Base-by-base conservation (phyloP, 2,329 filamentous ascomycete species). In the Rhynchosporium agropyri region DNA sequence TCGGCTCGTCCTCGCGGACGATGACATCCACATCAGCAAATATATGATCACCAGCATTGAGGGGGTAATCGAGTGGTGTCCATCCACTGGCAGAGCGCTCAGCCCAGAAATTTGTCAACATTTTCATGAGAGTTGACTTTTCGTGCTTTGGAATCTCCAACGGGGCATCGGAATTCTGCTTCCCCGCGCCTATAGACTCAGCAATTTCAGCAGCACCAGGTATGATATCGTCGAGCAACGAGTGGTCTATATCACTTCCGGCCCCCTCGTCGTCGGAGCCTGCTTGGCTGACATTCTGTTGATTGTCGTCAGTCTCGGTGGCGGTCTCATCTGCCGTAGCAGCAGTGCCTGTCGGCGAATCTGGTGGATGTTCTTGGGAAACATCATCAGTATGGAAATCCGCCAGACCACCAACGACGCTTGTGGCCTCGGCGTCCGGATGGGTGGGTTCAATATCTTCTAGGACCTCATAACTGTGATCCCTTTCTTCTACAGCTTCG, bases 11-110 rank as follows among this genome's bases (percentile, higher is more conserved):
- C 76, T 99, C 95, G 45, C 95, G 88, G 43, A 99, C 92, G 69
- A 99, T 96, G 67, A 99, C 93, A 75, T 99, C 92, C 8, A 92
- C 96, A 77, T 99, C 93, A 60, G 92, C 90, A 78, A 98, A 98
- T 54, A 99, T 93, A 75, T 99, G 95, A 74, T 99, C 95, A 15
- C 89, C 91, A 51, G 89, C 81, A 68, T 86, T 90, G 66, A 98
- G 84, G 3, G 96, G 96, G 72, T 99, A 99, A 60, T 99, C 95
- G 26, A 99, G 83, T 28, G 89, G 86, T 5, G 89, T 84, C 95
- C 95, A 99, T 43, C 94, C 93, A 75, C 92, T 97, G 29, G 96
- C 92, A 54, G 95, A 98, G 59, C 95, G 87, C 77, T 99, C 96
- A 2, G 95, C 96, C 95, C 95, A 99, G 76, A 99, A 99, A 72